Base-by-base conservation (phyloP, 805 yeast genomes). In the Myxozyma neotropica region DNA sequence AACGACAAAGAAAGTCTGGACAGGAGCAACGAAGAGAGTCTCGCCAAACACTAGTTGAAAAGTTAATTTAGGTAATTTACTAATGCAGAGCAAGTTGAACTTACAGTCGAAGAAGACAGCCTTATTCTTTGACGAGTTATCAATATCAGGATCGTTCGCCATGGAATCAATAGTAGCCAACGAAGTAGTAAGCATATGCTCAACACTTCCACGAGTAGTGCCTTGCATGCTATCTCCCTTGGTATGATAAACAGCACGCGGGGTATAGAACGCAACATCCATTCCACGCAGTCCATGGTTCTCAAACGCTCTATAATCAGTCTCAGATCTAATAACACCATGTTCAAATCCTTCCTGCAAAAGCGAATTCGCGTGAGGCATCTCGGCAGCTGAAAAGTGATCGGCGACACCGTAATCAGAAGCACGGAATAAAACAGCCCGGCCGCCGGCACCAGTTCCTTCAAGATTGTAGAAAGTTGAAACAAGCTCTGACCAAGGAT, bases 361-460 rank as follows among this genome's bases (percentile, higher is more conserved):
- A 10, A 90, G 72, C 0, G 96, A 89, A 56, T 84, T 83, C 2
- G 88, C 96, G 75, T 83, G 89, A 0, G 96, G 96, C 47, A 77
- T 68, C 2, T 67, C 77, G 2, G 78, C 77, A 23, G 78, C 72
- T 63, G 81, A 80, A 60, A 77, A 82, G 64, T 83, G 80, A 60
- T 81, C 80, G 1, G 87, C 83, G 12, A 89, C 82, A 1, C 88
- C 88, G 62, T 79, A 60, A 35, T 68, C 70, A 2, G 70, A 54
- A 10, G 92, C 85, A 71, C 97, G 81, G 73, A 92, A 90, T 36
- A 92, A 75, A 15, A 89, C 78, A 0, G 96, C 89, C 64, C 87
- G 83, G 3, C 95, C 93, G 24, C 97, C 96, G 1, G 94, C 87
- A 2, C 97, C 97, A 0, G 97, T 88, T 21, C 97, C 97, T 76